Percentiles rank a stretch among this genome's conserved stretches.
phyloP scores from a whole-genome alignment of 1,139 yeast genomes.

The Tardiomyces blankii region DNA sequence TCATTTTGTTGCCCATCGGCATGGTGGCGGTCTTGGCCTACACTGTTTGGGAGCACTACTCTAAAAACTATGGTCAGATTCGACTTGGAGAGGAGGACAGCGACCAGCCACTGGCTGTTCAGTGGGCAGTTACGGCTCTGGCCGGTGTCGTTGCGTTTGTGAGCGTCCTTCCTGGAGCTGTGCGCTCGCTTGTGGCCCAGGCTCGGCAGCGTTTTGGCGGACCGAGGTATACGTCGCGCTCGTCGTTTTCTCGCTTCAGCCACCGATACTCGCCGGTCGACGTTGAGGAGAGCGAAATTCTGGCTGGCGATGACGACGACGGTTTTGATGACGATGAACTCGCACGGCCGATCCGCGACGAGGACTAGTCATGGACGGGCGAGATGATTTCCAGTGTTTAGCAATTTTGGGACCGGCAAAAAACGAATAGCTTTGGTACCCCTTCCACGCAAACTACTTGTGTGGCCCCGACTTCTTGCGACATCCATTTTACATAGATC shows the following conservation, averaged over 20 bases:
- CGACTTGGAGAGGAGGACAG: conserved; percentile 66
- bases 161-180: conserved; percentile 21
- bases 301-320: conserved; percentile 9
- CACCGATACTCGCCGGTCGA: conserved; percentile 12
- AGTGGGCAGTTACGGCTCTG: conserved; percentile 11
- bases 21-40: conserved; percentile 49
- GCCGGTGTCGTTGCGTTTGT: conserved; percentile 17
- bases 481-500: too few relatives aligned
- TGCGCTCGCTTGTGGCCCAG: conserved; percentile 6
- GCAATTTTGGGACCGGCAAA: too few relatives aligned
- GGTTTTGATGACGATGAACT: conserved; percentile 7
- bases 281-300: conserved; percentile 12
- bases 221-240: conserved; percentile 4
- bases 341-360: background rate
- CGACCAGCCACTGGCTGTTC: conserved; percentile 14
- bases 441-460: too few relatives aligned
- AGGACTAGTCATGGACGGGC: background rate
- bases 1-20: conserved; percentile 46
- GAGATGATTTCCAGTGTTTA: too few relatives aligned
- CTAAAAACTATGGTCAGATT: conserved; percentile 74
- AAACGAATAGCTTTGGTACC: too few relatives aligned
- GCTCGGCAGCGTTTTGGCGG: conserved; percentile 4
- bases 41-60: conserved; percentile 75
- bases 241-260: conserved; percentile 8
- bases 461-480: too few relatives aligned